Evolutionary conservation across 2,329 filamentous ascomycete species (phyloP), one percentile per base, ranked within the genome.

Genomic region (Aspergillus spinulosporus): DNA sequence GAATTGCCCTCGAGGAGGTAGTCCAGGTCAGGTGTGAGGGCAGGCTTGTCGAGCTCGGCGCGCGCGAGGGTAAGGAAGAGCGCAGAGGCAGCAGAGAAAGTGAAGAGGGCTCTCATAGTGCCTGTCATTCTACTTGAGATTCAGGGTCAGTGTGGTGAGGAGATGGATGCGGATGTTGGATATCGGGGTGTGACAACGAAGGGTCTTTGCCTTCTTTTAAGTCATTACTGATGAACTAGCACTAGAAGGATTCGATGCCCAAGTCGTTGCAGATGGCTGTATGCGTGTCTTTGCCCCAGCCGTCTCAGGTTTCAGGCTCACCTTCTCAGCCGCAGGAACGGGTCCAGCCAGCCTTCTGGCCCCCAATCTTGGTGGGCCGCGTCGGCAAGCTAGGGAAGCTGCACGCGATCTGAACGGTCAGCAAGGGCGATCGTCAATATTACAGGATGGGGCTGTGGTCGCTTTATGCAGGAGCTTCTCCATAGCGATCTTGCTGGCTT

Each of bases 1-100:
- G 47, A 31, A 32, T 57, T 57, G 15, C 54, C 54, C 15, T 48
- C 43, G 9, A 40, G 34, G 29, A 57, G 49, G 49, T 57, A 57
- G 44, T 57, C 54, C 26, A 57, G 37, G 44, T 57, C 31, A 21
- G 36, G 21, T 2, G 44, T 57, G 9, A 57, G 49, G 37, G 54
- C 54, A 11, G 54, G 54, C 28, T 56, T 56, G 54, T 47, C 43
- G 12, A 56, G 42, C 8, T 36, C 31, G 4, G 50, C 50, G 9
- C 28, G 31, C 9, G 40, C 39, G 5, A 44, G 14, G 31, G 40
- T 14, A 4, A 54, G 45, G 15, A 21, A 42, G 39, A 42, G 39
- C 39, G 39, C 39, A 3, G 15, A 21, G 39, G 39, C 15, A 3
- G 45, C 37, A 2, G 32, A 45, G 15, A 34, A 26, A 1, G 40